A percentile compares a stretch with the other conserved stretches of the same genome.
These are phyloP conservation scores for Dentipellis fragilis DNA, from an alignment of 768 basidiomycete genomes.

Conservation along the genomic window DNA sequence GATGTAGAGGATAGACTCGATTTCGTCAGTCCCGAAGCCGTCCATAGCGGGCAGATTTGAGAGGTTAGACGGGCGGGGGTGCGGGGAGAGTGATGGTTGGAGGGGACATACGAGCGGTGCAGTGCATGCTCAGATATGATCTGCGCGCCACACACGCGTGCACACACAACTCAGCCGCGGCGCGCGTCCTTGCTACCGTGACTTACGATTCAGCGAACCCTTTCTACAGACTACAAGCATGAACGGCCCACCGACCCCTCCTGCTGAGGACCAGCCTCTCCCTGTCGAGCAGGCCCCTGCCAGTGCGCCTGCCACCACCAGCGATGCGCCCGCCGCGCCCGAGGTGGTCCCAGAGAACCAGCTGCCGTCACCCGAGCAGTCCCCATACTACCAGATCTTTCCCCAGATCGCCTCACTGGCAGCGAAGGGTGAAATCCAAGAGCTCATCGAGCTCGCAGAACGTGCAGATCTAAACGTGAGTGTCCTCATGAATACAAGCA, in stretches of 20 bases:
- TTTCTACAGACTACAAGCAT: constrained; percentile 23
- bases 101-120: not conserved
- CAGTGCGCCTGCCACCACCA: constrained; percentile 36
- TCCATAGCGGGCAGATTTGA: constrained; percentile 31
- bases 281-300: constrained; percentile 25
- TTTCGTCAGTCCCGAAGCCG: constrained; percentile 53
- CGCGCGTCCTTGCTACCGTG: not conserved
- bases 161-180: not conserved
- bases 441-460: constrained; percentile 40
- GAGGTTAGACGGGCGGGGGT: not conserved
- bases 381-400: constrained; percentile 1
- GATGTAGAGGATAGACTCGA: constrained; percentile 84
- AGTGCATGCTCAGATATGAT: not conserved
- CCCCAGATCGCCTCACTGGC: constrained; percentile 26
- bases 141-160: not conserved
- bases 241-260: constrained; percentile 58
- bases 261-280: constrained; percentile 25
- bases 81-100: not conserved
- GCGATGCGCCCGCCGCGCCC: constrained; percentile 30
- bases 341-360: constrained; percentile 1
- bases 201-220: not conserved
- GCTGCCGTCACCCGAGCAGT: constrained; percentile 6
- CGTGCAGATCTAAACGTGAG: constrained; percentile 41
- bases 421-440: constrained; percentile 29
- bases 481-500: not conserved